These are phyloP conservation scores for Epichloe bromicola DNA, from an alignment of 2,329 filamentous ascomycete species.

Conservation along the genomic window DNA sequence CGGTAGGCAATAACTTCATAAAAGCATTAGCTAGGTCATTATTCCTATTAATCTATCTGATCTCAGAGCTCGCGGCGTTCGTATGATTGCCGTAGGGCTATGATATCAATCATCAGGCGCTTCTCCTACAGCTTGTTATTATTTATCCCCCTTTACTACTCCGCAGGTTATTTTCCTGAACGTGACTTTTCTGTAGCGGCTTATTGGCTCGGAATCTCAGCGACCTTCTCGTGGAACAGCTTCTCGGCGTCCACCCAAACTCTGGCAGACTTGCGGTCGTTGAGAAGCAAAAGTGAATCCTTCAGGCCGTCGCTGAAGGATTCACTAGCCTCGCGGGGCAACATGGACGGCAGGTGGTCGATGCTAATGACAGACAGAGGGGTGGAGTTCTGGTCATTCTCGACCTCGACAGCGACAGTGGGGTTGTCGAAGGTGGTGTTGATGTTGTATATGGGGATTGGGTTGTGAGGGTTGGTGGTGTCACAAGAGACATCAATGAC, in stretches of 20 bases:
- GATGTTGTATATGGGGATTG: conserved; percentile 67
- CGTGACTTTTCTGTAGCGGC: background rate
- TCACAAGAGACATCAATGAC: conserved; percentile 71
- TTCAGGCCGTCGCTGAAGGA: conserved; percentile 1
- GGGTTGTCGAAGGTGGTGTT: conserved; percentile 81
- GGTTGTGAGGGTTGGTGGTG: conserved; percentile 39
- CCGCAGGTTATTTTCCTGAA: no score
- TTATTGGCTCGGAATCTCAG: conserved; percentile 2
- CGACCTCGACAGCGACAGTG: conserved; percentile 60
- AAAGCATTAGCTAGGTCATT: no score
- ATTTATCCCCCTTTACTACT: no score
- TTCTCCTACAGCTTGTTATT: no score
- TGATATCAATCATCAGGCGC: no score
- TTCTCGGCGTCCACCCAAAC: conserved; percentile 5
- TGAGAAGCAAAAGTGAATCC: conserved; percentile 2
- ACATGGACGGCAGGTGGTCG: conserved; percentile 70
- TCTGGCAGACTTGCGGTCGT: conserved; percentile 4
- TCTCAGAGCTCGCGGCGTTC: no score
- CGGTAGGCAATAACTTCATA: no score
- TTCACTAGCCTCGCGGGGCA: conserved; percentile 78
- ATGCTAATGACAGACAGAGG: conserved; percentile 63
- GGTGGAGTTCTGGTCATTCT: conserved; percentile 42
- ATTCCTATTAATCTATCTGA: no score
- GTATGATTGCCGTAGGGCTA: no score
- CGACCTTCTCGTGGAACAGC: conserved; percentile 4